Percentiles rank a stretch among this genome's conserved stretches.
Evolutionary conservation across 257 asterid species (phyloP).

Genomic region (Solanum bulbocastanum): DNA sequence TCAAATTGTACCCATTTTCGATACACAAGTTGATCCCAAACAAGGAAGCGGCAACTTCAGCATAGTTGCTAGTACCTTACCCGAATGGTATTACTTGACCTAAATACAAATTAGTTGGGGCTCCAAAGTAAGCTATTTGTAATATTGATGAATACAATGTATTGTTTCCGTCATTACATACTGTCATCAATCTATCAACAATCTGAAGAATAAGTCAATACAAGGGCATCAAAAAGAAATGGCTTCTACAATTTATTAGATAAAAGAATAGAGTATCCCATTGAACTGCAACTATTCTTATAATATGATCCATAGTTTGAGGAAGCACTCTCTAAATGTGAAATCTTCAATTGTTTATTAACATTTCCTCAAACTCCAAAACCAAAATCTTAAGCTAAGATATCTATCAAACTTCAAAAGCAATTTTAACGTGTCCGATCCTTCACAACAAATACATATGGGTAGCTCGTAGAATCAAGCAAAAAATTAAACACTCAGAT

Average conservation of each 20-base stretch:
- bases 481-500: conserved; percentile 8
- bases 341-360: neutral
- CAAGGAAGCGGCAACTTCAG: neutral
- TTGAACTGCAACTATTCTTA: neutral
- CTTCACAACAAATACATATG: conserved; percentile 2
- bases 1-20: too few species aligned
- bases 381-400: neutral
- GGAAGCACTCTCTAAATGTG: neutral
- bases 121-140: too few species aligned
- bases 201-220: neutral
- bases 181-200: neutral
- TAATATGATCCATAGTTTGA: neutral
- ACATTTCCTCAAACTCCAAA: neutral
- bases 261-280: neutral
- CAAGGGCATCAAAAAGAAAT: neutral
- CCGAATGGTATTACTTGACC: neutral
- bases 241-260: neutral
- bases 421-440: neutral
- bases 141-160: neutral
- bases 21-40: too few species aligned
- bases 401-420: neutral
- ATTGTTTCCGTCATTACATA: too few species aligned
- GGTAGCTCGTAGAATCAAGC: conserved; percentile 14
- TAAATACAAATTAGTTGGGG: neutral
- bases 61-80: neutral